Base-by-base conservation (phyloP, 768 basidiomycete species). In the Udeniomyces megalosporus region DNA sequence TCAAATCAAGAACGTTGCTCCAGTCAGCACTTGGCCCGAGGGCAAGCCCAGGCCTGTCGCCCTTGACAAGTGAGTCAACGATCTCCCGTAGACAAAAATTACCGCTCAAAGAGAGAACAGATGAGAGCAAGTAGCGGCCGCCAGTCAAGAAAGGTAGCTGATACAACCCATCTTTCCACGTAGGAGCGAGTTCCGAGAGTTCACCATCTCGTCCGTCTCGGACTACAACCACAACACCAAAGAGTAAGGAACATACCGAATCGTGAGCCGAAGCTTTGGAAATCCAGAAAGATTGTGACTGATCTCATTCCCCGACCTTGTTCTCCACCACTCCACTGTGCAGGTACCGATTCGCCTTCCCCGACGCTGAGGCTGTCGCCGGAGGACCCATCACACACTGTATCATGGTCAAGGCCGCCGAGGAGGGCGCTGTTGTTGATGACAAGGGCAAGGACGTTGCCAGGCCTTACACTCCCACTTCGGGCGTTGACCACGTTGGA, bases 381-480 rank as follows among this genome's bases (percentile, higher is more conserved):
- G 79, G 87, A 42, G 79, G 91, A 14, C 85, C 86, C 3, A 78
- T 90, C 58, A 79, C 89, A 14, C 86, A 86, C 0, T 85, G 83
- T 66, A 77, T 97, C 17, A 70, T 88, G 58, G 81, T 91, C 68
- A 85, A 82, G 74, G 77, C 88, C 17, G 82, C 85, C 0, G 80
- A 84, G 66, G 78, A 81, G 22, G 81, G 81, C 54, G 78, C 76
- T 38, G 76, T 85, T 17, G 71, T 70, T 29, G 67, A 67, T 62
- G 66, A 66, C 65, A 88, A 90, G 70, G 92, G 89, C 66, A 89
- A 88, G 68, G 86, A 88, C 55, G 81, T 91, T 74, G 78, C 85
- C 67, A 68, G 73, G 55, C 88, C 95, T 0, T 99, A 99, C 75
- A 99, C 95, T 4, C 90, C 95, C 57, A 81, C 89, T 67, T 91